Evolutionary conservation across 2,329 filamentous ascomycete genomes (phyloP), one percentile per base, ranked within the genome.

Genomic region (Aspergillus tamarii): DNA sequence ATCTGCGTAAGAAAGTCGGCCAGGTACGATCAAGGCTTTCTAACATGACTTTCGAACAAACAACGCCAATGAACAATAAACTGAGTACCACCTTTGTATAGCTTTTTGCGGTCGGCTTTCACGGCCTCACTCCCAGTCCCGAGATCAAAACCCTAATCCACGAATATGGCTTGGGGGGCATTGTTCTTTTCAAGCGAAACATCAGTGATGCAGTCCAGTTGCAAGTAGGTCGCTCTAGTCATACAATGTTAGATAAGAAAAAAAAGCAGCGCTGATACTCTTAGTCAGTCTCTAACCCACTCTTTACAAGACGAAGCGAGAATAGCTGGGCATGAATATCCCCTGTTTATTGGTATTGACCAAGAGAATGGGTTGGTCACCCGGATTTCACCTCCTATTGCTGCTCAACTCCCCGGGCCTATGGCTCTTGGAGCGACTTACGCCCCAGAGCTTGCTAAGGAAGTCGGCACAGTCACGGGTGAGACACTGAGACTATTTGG

Each of bases 351-450:
- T 36, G 78, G 76, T 4, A 79, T 81, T 41, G 80, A 82, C 56
- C 80, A 82, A 65, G 81, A 83, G 64, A 82, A 82, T 74, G 80
- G 80, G 4, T 67, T 81, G 9, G 78, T 82, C 32, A 80, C 80
- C 28, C 72, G 80, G 2, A 78, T 82, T 39, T 76, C 74, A 34
- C 74, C 78, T 6, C 77, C 79, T 5, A 72, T 79, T 28, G 78
- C 77, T 39, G 64, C 77, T 12, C 80, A 81, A 57, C 67, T 82
- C 10, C 80, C 80, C 4, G 81, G 80, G 3, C 70, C 78, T 6
- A 82, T 82, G 80, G 74, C 80, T n/a, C 67, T 82, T 6, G 80
- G 78, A 5, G 80, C 81, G 11, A 80, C 80, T 1, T 68, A 75
- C 69, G 75, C 73, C 52, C 63, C 70, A 30, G 69, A 77, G 53